Base-by-base conservation (phyloP, 345 rosid genomes). In the Kernera saxatilis region DNA sequence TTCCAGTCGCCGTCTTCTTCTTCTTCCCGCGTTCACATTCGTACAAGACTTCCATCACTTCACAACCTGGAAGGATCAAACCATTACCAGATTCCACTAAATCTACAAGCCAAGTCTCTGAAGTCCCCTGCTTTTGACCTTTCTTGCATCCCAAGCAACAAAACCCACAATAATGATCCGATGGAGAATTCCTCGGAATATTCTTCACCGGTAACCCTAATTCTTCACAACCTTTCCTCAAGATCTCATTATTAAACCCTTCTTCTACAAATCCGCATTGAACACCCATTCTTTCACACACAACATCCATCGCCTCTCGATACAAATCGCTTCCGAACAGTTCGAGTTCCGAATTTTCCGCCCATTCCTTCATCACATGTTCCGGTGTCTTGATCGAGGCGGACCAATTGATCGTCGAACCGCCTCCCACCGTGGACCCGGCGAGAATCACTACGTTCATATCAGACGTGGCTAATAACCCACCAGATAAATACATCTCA, bases 21-120 rank as follows among this genome's bases (percentile, higher is more conserved):
- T 86, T 68, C 45, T 53, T 72, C 13, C 82, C 77, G 8, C 39
- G 60, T 59, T 46, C 71, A 56, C 32, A 19, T 13, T 69, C 40
- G 64, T 82, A 87, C 62, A 90, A 58, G 10, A 92, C 80, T 73
- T 86, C 25, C 48, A 79, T 54, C 8, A 81, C 95, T 32, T 90
- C 84, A 23, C 91, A 90, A 41, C 84, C 80, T 0, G 95, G 87
- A 53, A 92, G 90, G 43, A 92, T 86, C 43, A 71, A 84, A 11
- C 91, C 87, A 13, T 86, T 87, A 7, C 90, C 91, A 0, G 93
- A 90, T 56, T 82, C 64, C 37, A 90, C 90, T 75, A 85, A 48
- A 56, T 92, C 98, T 46, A 84, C 79, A 30, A 92, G 84, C 98
- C 98, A 92, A n/a, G 98, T 92, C 79, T 89, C 96, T 0, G 84